Evolutionary conservation across 2,329 filamentous ascomycete genomes (phyloP), one percentile per base, ranked within the genome.

Genomic region (Talaromyces sp.): DNA sequence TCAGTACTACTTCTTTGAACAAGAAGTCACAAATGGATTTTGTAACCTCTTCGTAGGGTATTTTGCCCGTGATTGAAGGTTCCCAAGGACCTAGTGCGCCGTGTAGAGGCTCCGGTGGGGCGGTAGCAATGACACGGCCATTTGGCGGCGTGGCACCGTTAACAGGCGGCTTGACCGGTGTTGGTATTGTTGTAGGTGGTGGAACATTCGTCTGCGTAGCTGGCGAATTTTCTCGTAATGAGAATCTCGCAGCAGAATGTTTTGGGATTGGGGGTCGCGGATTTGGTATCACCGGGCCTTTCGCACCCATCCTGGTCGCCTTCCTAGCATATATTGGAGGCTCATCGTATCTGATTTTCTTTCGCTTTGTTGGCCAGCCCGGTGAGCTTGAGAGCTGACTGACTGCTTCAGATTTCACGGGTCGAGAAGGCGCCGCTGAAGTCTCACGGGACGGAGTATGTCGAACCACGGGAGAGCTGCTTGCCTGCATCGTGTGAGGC

Each of bases 1-100:
- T 86, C 56, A 82, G 79, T 7, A 95, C 82, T 19, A 95, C 87
- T 59, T 89, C 81, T 54, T 84, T 73, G 70, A 87, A 96, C 11
- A 97, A 78, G 68, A 92, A 96, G 70, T 96, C 90, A 63, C 89
- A 90, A n/a, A 96, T 82, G 19, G 81, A 73, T 67, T 87, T 89
- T n/a, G 86, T 86, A 11, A 95, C 76, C 63, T 93, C 87, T 66
- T 95, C 89, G 59, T 86, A 83, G 0, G 90, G 89, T 62, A 86
- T 85, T 10, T 84, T 79, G 54, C 89, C 86, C 1, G 86, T 88
- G 53, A 96, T 87, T 35, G 87, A 82, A 7, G 81, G 80, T 62
- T 84, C 81, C 74, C 78, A 82, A 6, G 69, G 72, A 9, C 75
- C 75, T 29, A 77, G 62, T 54, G 70, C 68, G 14, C 73, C 69